Percentiles rank a stretch among this genome's conserved stretches.
These are phyloP conservation scores for Zygoascus hellenicus DNA, from an alignment of 1,139 yeast species.

Conservation along the genomic window DNA sequence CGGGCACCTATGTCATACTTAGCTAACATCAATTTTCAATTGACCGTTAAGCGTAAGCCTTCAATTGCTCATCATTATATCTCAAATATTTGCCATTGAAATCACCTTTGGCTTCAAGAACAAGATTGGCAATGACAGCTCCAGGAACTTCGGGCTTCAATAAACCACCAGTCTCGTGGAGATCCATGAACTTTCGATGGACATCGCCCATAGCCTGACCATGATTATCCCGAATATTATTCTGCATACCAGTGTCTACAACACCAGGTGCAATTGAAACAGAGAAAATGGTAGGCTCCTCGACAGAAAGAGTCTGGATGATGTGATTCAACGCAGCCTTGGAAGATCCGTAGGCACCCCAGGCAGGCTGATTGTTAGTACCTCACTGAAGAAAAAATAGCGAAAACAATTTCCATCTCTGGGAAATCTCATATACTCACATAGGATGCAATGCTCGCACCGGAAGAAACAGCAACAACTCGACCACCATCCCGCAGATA, in stretches of 20 bases:
- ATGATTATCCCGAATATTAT: conserved; percentile 55
- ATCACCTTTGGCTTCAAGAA: conserved; percentile 39
- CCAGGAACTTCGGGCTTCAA: conserved; percentile 69
- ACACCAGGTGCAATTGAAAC: conserved; percentile 89
- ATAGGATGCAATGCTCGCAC: conserved; percentile 62
- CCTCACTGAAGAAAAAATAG: not conserved
- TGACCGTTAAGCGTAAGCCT: conserved; percentile 12
- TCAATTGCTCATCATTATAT: conserved; percentile 43
- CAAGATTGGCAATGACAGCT: conserved; percentile 57
- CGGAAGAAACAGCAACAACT: conserved; percentile 75
- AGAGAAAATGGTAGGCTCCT: conserved; percentile 54
- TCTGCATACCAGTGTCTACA: conserved; percentile 85
- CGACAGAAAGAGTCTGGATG: conserved; percentile 57
- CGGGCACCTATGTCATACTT: too few relatives aligned
- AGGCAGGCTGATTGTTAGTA: conserved; percentile 42
- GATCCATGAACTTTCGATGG: conserved; percentile 52
- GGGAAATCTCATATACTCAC: conserved; percentile 22
- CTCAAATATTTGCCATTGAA: conserved; percentile 63
- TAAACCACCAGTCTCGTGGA: conserved; percentile 51
- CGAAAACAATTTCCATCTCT: not conserved
- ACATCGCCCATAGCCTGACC: conserved; percentile 49
- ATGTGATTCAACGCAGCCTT: conserved; percentile 86
- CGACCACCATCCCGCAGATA: conserved; percentile 55
- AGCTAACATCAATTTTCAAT: not conserved
- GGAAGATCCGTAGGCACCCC: conserved; percentile 88